phyloP scores from a whole-genome alignment of 352 stramenopile genomes.

The Pythium brachiatum region DNA sequence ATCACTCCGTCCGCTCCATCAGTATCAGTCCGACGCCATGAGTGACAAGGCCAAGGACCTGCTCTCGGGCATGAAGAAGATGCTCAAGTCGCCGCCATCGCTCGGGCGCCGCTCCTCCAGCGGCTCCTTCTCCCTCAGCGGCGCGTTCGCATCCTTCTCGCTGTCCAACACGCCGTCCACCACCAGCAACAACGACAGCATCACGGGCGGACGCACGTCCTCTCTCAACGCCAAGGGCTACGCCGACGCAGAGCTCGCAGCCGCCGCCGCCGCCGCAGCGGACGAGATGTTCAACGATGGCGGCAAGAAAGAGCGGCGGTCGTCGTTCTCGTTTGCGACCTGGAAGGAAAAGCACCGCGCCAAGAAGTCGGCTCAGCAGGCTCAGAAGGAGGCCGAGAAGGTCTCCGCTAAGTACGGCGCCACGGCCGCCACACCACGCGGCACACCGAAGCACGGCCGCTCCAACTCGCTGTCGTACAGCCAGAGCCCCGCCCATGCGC shows the following conservation, averaged over 20 bases:
- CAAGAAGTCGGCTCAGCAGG: slow-evolving; percentile 26
- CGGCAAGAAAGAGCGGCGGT: slow-evolving; percentile 23
- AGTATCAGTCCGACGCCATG: slow-evolving; percentile 31
- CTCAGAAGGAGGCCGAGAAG: slow-evolving; percentile 23
- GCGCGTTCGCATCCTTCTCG: slow-evolving; percentile 23
- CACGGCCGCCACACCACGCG: slow-evolving; percentile 17
- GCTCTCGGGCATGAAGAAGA: slow-evolving; percentile 81
- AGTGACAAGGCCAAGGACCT: slow-evolving; percentile 76
- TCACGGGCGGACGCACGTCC: slow-evolving; percentile 9
- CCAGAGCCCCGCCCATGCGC: not conserved
- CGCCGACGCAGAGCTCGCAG: slow-evolving; percentile 21
- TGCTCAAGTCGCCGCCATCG: slow-evolving; percentile 50
- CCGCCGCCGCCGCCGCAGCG: slow-evolving; percentile 20
- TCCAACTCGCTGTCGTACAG: slow-evolving; percentile 20
- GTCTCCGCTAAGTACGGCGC: slow-evolving; percentile 16
- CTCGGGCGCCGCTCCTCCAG: slow-evolving; percentile 35
- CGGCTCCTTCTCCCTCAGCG: slow-evolving; percentile 46
- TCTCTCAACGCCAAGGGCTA: slow-evolving; percentile 22
- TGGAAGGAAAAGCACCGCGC: slow-evolving; percentile 32
- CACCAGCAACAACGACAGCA: slow-evolving; percentile 8
- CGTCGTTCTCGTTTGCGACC: slow-evolving; percentile 30
- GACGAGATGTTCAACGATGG: slow-evolving; percentile 24
- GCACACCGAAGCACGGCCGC: not conserved
- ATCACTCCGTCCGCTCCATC: not conserved
- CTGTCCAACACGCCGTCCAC: slow-evolving; percentile 14